Conservation (phyloP, 495 filamentous ascomycete genomes). For the Penicillium lividum region DNA sequence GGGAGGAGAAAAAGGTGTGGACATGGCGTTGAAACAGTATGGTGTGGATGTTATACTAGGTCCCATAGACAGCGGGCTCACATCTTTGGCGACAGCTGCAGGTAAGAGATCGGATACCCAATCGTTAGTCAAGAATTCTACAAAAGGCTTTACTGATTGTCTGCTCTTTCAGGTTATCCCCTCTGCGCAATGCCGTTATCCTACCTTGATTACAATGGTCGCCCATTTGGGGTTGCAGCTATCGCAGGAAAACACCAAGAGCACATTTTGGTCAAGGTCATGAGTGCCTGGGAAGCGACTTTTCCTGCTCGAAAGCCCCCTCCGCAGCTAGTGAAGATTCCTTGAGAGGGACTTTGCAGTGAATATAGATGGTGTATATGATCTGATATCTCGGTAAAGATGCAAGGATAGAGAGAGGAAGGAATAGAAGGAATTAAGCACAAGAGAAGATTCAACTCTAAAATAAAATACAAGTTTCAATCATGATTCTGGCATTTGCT, state of each 20-base stretch:
- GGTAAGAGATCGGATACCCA: constrained; percentile 2
- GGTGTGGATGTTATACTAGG: constrained; percentile 18
- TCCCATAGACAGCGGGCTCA: constrained; percentile 14
- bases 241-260: constrained; percentile 21
- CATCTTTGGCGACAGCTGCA: constrained; percentile 13
- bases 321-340: constrained; percentile 6
- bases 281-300: constrained; percentile 33
- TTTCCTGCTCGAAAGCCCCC: constrained; percentile 16
- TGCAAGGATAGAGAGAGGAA: too few relatives aligned
- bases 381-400: background rate
- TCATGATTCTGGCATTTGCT: too few relatives aligned
- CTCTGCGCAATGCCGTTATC: constrained; percentile 26
- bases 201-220: constrained; percentile 29
- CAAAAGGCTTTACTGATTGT: background rate
- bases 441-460: too few relatives aligned
- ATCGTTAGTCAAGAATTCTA: too few relatives aligned
- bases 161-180: constrained; percentile 19
- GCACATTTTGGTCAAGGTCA: constrained; percentile 23
- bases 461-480: too few relatives aligned
- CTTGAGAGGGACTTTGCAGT: background rate
- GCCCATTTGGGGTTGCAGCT: constrained; percentile 26
- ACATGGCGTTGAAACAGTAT: constrained; percentile 5
- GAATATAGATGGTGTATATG: background rate
- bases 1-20: constrained; percentile 12
- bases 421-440: too few relatives aligned